A percentile compares a stretch with the other conserved stretches of the same genome.
Conservation (phyloP, 352 stramenopile genomes). For the Globisporangium paddicum region DNA sequence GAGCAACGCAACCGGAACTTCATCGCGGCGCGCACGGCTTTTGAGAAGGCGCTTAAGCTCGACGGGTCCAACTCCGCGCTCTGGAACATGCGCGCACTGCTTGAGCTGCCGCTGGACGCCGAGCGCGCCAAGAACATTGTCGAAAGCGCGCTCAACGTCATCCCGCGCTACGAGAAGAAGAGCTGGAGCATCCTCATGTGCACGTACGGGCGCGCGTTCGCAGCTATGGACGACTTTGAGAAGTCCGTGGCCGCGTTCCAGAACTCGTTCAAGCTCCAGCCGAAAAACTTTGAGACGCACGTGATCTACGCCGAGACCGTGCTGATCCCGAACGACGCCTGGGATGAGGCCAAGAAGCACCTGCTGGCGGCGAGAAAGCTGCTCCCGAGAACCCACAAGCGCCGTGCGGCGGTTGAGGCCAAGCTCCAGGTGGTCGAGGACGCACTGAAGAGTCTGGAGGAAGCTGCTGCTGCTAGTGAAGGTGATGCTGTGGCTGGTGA, state of each 20-base stretch:
- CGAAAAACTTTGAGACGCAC: conserved; percentile 83
- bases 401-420: conserved; percentile 39
- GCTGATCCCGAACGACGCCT: conserved; percentile 65
- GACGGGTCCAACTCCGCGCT: conserved; percentile 55
- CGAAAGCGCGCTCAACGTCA: conserved; percentile 56
- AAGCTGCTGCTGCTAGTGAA: too few relatives aligned
- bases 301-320: conserved; percentile 81
- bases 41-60: conserved; percentile 72
- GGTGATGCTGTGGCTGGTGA: not conserved
- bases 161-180: conserved; percentile 76
- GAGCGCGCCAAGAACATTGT: conserved; percentile 71
- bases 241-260: conserved; percentile 78
- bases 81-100: conserved; percentile 79
- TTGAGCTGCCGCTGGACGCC: conserved; percentile 64
- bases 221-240: conserved; percentile 59
- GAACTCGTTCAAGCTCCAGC: conserved; percentile 69
- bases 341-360: conserved; percentile 69
- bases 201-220: conserved; percentile 75
- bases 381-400: conserved; percentile 51
- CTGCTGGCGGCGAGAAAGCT: conserved; percentile 53
- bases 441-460: conserved; percentile 1
- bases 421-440: conserved; percentile 55
- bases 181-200: conserved; percentile 85
- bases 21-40: conserved; percentile 46
- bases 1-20: conserved; percentile 70